Conservation (phyloP, 164 flowering plant genomes). For the Protea cynaroides region DNA sequence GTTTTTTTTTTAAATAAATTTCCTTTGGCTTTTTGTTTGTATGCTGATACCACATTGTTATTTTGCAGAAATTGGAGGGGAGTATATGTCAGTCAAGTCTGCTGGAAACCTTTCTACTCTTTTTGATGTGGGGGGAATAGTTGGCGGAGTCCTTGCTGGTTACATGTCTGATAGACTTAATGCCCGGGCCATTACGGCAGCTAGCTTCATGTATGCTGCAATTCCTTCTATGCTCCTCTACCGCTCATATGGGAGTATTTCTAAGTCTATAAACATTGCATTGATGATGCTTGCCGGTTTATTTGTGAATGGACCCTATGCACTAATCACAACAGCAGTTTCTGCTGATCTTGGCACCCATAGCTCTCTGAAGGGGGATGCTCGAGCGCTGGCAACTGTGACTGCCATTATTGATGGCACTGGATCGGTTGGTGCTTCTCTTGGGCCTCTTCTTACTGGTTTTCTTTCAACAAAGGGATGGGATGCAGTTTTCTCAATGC, state of each 20-base stretch:
- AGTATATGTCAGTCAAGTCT: conserved; percentile 70
- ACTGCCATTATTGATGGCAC: conserved; percentile 98
- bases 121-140: conserved; percentile 89
- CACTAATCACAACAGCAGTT: conserved; percentile 92
- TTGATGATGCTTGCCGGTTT: conserved; percentile 88
- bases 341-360: conserved; percentile 96
- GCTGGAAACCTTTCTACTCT: conserved; percentile 90
- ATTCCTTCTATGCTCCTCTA: conserved; percentile 70
- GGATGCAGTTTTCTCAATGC: conserved; percentile 73
- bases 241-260: conserved; percentile 52
- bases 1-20: not conserved
- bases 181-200: conserved; percentile 86
- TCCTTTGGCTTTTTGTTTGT: conserved; percentile 1
- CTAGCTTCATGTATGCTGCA: conserved; percentile 65
- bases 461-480: conserved; percentile 67
- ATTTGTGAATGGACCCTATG: conserved; percentile 88
- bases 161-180: conserved; percentile 70
- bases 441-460: conserved; percentile 89
- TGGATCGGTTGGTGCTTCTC: conserved; percentile 82
- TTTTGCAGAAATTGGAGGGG: conserved; percentile 76
- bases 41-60: not conserved
- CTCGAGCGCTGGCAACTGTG: conserved; percentile 86
- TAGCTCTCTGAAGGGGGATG: conserved; percentile 65
- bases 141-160: conserved; percentile 89
- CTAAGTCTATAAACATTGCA: conserved; percentile 44